phyloP scores from a whole-genome alignment of 2,329 filamentous ascomycete species.

The Pseudogymnoascus sp. region DNA sequence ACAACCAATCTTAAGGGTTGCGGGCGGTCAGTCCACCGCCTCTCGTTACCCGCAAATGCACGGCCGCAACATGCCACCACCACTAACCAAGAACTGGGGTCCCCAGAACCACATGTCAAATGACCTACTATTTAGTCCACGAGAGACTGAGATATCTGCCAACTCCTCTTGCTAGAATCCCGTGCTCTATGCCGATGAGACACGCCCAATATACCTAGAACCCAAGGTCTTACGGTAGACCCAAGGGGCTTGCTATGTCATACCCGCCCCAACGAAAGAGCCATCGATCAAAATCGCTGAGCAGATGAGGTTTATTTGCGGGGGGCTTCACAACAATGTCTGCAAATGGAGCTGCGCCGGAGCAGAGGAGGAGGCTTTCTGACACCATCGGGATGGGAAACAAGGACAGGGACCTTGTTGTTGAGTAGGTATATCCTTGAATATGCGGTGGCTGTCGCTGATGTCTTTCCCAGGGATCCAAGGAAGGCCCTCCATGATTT shows the following conservation, averaged over 20 bases:
- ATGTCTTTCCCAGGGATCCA: constrained; percentile 36
- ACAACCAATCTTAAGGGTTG: neutral
- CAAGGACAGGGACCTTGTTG: constrained; percentile 4
- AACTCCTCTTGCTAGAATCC: constrained; percentile 1
- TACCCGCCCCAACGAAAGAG: constrained; percentile 2
- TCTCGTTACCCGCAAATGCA: constrained; percentile 1
- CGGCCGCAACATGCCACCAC: constrained; percentile 3
- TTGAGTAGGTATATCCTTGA: neutral
- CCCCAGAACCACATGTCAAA: constrained; percentile 6
- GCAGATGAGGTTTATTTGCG: neutral
- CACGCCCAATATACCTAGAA: neutral
- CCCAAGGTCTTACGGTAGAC: constrained; percentile 5
- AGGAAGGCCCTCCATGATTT: constrained; percentile 46
- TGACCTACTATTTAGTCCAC: neutral
- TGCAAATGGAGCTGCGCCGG: constrained; percentile 2
- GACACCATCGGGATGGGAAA: neutral
- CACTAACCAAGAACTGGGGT: constrained; percentile 5
- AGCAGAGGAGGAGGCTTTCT: neutral
- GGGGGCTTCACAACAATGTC: constrained; percentile 4
- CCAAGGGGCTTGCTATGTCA: neutral
- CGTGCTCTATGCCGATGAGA: constrained; percentile 5
- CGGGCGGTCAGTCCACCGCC: neutral
- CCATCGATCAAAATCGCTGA: neutral
- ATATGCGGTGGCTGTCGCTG: constrained; percentile 11
- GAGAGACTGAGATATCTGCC: neutral